phyloP scores from a whole-genome alignment of 2,329 filamentous ascomycete species.

The Fusarium denticulatum region DNA sequence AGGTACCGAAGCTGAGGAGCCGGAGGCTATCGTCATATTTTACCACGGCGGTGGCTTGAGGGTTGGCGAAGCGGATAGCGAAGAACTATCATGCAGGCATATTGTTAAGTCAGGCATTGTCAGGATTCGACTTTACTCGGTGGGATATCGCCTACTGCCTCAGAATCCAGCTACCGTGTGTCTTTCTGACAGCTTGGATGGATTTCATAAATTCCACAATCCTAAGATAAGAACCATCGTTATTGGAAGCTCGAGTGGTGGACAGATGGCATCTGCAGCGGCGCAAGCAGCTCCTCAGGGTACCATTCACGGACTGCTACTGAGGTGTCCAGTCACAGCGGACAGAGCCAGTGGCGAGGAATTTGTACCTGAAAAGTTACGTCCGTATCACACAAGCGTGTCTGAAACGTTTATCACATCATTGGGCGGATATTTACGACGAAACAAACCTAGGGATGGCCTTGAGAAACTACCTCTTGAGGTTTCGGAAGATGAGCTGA shows the following conservation, averaged over 20 bases:
- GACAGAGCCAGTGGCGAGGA: conserved; percentile 52
- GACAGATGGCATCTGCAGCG: conserved; percentile 58
- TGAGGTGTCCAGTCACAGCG: conserved; percentile 60
- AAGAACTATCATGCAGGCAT: conserved; percentile 58
- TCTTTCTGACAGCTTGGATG: conserved; percentile 54
- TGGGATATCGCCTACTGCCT: conserved; percentile 59
- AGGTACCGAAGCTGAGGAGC: conserved; percentile 4
- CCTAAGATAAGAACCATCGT: conserved; percentile 46
- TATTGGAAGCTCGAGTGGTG: conserved; percentile 59
- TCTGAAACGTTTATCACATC: conserved; percentile 51
- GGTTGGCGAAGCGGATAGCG: conserved; percentile 60
- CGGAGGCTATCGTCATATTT: conserved; percentile 52
- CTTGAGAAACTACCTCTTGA: conserved; percentile 56
- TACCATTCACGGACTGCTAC: conserved; percentile 52
- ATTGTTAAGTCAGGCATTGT: conserved; percentile 48
- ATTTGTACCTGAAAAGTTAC: conserved; percentile 51
- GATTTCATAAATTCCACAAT: conserved; percentile 41
- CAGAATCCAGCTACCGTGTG: conserved; percentile 51
- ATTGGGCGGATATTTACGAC: conserved; percentile 47
- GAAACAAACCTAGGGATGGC: conserved; percentile 52
- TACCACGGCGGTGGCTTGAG: conserved; percentile 60
- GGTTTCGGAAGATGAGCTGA: conserved; percentile 42
- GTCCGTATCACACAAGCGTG: conserved; percentile 52
- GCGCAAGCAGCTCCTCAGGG: conserved; percentile 46
- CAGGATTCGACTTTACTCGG: conserved; percentile 52